Evolutionary conservation across 768 basidiomycete genomes (phyloP).

Genomic region (Leccinum olivaceopallidum): DNA sequence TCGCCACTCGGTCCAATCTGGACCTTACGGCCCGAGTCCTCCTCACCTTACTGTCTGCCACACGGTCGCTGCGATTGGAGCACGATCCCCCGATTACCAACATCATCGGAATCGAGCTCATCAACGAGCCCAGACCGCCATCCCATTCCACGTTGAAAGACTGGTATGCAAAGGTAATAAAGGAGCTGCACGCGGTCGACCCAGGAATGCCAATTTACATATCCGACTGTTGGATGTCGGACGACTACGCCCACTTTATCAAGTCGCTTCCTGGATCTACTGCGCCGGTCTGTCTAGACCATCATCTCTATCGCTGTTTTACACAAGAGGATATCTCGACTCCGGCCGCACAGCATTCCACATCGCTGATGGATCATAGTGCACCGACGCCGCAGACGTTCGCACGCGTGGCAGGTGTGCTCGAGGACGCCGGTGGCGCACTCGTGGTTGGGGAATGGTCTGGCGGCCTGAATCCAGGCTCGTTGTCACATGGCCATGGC

Average conservation of each 20-base stretch:
- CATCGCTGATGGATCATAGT: conserved; percentile 42
- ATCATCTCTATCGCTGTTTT: conserved; percentile 85
- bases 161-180: conserved; percentile 66
- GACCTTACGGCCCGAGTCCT: conserved; percentile 51
- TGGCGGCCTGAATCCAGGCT: conserved; percentile 68
- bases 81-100: conserved; percentile 41
- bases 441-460: conserved; percentile 81
- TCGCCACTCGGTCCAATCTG: conserved; percentile 49
- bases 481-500: conserved; percentile 43
- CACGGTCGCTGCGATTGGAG: conserved; percentile 51
- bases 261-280: conserved; percentile 32
- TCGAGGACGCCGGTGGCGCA: conserved; percentile 44
- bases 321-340: conserved; percentile 56
- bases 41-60: conserved; percentile 38
- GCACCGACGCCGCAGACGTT: conserved; percentile 43
- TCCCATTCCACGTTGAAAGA: conserved; percentile 50
- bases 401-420: conserved; percentile 36
- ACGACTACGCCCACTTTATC: conserved; percentile 61
- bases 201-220: conserved; percentile 67
- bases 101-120: conserved; percentile 55
- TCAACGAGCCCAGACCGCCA: conserved; percentile 59
- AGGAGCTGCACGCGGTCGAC: conserved; percentile 50
- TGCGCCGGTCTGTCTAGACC: conserved; percentile 64
- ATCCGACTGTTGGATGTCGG: conserved; percentile 73
- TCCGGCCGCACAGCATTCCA: conserved; percentile 54